Base-by-base conservation (phyloP, 345 rosid species). In the Murraya koenigii region DNA sequence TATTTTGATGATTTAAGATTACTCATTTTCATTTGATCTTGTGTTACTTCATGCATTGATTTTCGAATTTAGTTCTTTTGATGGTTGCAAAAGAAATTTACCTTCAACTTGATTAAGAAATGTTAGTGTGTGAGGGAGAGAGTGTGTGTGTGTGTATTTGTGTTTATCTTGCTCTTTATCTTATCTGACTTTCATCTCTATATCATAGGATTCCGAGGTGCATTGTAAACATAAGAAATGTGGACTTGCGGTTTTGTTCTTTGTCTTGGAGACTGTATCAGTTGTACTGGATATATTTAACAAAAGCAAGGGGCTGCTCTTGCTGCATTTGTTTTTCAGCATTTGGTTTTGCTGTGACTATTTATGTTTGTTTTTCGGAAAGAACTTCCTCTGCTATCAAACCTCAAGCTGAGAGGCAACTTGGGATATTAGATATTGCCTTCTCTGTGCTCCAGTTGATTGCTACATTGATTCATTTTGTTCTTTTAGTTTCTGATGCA, bases 371-470 rank as follows among this genome's bases (percentile, higher is more conserved):
- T 71, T 30, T 47, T 9, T n/a, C 4, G 44, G 20, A 71, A 71
- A n/a, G 39, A 26, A 8, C 15, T 26, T 17, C 7, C 1, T 6
- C 38, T 14, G 4, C 14, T 9, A 8, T 55, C 10, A 32, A 20
- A 54, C 7, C 28, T 66, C n/a, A 23, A 79, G 71, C 52, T 38
- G 71, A 38, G 32, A 66, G 30, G 71, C 30, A 66, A 38, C 71
- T 66, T 66, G 71, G 30, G 52, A 36, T 22, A n/a, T 15, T 38
- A 14, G 71, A 66, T 14, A 9, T 66, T 66, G 71, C 25, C 71
- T 66, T 66, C 52, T 38, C 71, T 22, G 7, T n/a, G 19, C 25
- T 66, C 30, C 71, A 66, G 30, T 66, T 66, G 28, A 9, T 66
- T 36, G 6, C 71, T 66, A 22, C 49, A 36, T 36, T n/a, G 13